Evolutionary conservation across 306 rosid species (phyloP).

Genomic region (Lithocarpus polystachyus): DNA sequence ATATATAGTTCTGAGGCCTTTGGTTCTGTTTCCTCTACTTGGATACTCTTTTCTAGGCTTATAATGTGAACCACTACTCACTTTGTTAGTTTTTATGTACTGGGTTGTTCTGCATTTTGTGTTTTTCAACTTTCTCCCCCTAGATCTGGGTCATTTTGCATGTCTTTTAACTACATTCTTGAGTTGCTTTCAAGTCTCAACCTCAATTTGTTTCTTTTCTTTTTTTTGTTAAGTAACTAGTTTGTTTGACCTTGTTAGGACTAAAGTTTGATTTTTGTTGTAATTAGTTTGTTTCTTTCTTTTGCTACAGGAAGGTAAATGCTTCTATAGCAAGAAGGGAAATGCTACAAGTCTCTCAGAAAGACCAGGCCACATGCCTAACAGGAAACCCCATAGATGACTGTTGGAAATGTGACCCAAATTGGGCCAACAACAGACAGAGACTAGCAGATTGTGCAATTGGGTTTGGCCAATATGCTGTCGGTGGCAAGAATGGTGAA

Average conservation of each 20-base stretch:
- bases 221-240: too few relatives aligned
- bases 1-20: neutral
- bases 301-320: slow-evolving; percentile 63
- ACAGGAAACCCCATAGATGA: slow-evolving; percentile 97
- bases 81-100: neutral
- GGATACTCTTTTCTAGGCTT: slow-evolving; percentile 2
- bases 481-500: slow-evolving; percentile 84
- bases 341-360: slow-evolving; percentile 40
- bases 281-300: neutral
- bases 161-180: neutral
- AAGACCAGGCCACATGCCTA: slow-evolving; percentile 45
- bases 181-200: neutral
- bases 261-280: too few relatives aligned
- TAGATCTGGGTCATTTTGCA: neutral
- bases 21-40: slow-evolving; percentile 2
- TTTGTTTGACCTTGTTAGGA: too few relatives aligned
- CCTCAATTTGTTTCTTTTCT: too few relatives aligned
- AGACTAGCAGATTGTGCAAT: slow-evolving; percentile 85
- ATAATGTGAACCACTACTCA: neutral
- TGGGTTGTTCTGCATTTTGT: slow-evolving; percentile 12
- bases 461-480: slow-evolving; percentile 95
- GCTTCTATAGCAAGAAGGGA: slow-evolving; percentile 75
- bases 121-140: slow-evolving; percentile 12
- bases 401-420: slow-evolving; percentile 98
- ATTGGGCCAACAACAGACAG: slow-evolving; percentile 88